Evolutionary conservation across 495 filamentous ascomycete species (phyloP), one percentile per base, ranked within the genome.

Genomic region (Aspergillus kassunensis): DNA sequence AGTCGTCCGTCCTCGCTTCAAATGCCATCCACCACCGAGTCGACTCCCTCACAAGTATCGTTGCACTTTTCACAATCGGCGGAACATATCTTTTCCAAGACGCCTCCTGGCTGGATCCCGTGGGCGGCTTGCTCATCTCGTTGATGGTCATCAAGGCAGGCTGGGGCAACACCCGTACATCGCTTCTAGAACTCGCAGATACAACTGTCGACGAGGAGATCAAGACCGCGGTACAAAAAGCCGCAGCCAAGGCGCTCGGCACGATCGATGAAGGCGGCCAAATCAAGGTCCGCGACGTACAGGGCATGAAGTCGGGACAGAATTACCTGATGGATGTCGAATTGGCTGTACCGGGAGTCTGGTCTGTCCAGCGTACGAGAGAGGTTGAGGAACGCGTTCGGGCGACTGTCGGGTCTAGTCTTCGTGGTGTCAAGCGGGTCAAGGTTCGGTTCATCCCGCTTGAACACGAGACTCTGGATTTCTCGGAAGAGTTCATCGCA

Each of bases 1-100:
- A 96, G 64, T 96, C 90, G 3, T 92, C 90, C 13, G 91, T 98
- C 46, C 84, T 98, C n/a, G 90, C 92, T 18, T 95, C 90, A 42
- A 98, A 98, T 65, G 93, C 93, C 4, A 78, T 95, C 55, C 93
- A 98, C 69, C 93, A 98, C 75, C 88, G 93, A 42, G 85, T 98
- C 62, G 93, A 98, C 67, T 95, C 89, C 43, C 79, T 97, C 19
- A 97, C 93, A 0, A 89, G 90, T 42, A 87, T 98, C 56, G 93
- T 97, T 44, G 93, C 93, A 10, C 77, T 98, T 12, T 68, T 84
- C 42, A 90, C 87, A 15, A 96, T 98, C 61, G 81, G 87, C 23
- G 92, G 90, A 25, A 88, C 89, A n/a, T 91, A 96, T 66, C 68
- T 96, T 42, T 80, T 96, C 31, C 72, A 81, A 21, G 84, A 92